phyloP scores from a whole-genome alignment of 2,329 filamentous ascomycete species.

The Lachnellula occidentalis region DNA sequence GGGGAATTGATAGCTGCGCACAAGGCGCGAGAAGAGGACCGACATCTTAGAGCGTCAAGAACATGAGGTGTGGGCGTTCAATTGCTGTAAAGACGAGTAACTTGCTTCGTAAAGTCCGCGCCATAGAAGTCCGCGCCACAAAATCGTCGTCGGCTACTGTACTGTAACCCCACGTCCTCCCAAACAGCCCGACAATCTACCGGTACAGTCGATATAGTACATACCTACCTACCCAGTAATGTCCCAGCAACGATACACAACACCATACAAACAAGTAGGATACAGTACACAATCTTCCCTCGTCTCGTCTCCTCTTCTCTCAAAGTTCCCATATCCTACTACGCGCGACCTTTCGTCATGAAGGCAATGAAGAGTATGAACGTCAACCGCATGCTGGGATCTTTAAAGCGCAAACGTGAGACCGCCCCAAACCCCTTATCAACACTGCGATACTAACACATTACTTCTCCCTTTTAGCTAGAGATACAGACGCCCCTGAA shows the following conservation, averaged over 20 bases:
- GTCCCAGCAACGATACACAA: too few species aligned
- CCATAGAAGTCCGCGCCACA: too few species aligned
- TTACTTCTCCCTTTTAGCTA: constrained; percentile 3
- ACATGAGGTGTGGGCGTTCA: constrained; percentile 2
- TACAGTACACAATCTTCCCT: too few species aligned
- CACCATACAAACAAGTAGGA: too few species aligned
- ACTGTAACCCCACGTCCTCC: too few species aligned
- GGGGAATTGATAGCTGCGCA: constrained; percentile 11
- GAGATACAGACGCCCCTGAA: constrained; percentile 13
- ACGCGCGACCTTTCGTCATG: constrained; percentile 14
- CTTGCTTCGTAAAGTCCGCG: too few species aligned
- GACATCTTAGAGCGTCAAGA: constrained; percentile 13
- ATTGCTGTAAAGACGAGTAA: not conserved
- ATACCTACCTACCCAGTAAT: too few species aligned
- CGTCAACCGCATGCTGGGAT: constrained; percentile 31
- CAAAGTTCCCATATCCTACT: too few species aligned
- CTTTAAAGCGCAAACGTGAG: constrained; percentile 28
- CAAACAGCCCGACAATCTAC: too few species aligned
- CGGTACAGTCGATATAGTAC: too few species aligned
- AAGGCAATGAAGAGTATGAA: constrained; percentile 32
- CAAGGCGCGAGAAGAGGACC: constrained; percentile 12
- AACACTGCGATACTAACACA: not conserved
- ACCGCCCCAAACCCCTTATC: constrained; percentile 1
- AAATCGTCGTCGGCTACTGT: too few species aligned
- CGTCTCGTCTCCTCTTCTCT: too few species aligned